phyloP scores from a whole-genome alignment of 352 stramenopile genomes.

The Peronospora farinosa region DNA sequence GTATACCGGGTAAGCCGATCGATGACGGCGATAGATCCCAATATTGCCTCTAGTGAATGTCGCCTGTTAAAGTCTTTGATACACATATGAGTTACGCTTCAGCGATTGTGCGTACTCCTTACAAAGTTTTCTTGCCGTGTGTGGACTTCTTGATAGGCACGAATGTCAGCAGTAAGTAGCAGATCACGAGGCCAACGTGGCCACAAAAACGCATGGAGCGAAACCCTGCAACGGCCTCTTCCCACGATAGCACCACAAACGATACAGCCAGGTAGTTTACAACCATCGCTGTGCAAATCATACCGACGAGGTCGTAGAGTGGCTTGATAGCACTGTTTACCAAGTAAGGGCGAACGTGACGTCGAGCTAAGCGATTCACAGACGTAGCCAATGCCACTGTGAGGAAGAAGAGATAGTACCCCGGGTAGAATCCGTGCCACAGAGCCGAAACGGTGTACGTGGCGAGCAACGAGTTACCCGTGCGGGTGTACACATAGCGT shows the following conservation, averaged over 20 bases:
- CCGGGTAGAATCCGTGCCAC: conserved; percentile 99
- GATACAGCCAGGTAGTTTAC: conserved; percentile 71
- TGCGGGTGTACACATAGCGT: conserved; percentile 96
- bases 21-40: no score
- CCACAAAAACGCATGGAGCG: conserved; percentile 52
- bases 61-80: conserved; percentile 11
- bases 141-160: conserved; percentile 36
- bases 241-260: conserved; percentile 67
- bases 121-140: conserved; percentile 29
- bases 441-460: conserved; percentile 94
- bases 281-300: conserved; percentile 48
- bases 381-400: conserved; percentile 56
- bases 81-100: conserved; percentile 9
- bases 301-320: conserved; percentile 53
- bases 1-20: conserved; percentile 39
- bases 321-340: conserved; percentile 35
- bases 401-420: conserved; percentile 95
- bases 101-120: not conserved
- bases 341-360: conserved; percentile 54
- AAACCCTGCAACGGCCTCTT: conserved; percentile 43
- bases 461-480: conserved; percentile 86
- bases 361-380: conserved; percentile 55
- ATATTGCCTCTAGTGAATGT: conserved; percentile 6
- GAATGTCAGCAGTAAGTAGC: conserved; percentile 36
- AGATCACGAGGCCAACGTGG: conserved; percentile 40